Evolutionary conservation across 257 asterid species (phyloP), one percentile per base, ranked within the genome.

Genomic region (Dorcoceras hygrometricum): DNA sequence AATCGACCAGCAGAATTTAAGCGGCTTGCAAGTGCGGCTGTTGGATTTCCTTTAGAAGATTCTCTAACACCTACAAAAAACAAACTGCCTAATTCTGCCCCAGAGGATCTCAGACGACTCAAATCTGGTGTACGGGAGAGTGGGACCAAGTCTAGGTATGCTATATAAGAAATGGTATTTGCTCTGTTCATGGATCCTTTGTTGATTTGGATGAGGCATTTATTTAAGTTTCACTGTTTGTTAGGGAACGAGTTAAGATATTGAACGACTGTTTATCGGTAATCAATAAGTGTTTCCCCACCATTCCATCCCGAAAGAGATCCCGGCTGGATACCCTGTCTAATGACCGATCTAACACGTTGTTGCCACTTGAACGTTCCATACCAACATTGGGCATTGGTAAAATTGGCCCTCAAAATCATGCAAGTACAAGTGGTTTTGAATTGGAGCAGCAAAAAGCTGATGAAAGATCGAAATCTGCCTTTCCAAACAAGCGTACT

Each of bases 231-330:
- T 55, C 74, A 72, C 57, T 59, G 60, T 62, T 36, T 82, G 68
- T 59, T 80, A 92, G 98, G 95, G 96, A 89, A 76, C 98, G 98
- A 9, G 83, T 78, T 76, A 89, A 87, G 90, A 82, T 82, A 77
- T 78, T 92, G 80, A 87, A 73, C 63, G 96, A 87, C 79, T 86
- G 95, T 73, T 78, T 84, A 70, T 89, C 98, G 64, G 90, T 84
- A 71, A 66, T 89, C 83, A 84, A 86, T 83, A 89, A 92, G 72
- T 86, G 88, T 68, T 89, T 92, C 82, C 96, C 98, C 2, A 67
- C 86, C 70, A 74, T 84, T 61, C 90, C 96, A 20, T 86, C 89
- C 74, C 80, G 85, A 87, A 92, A 87, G 82, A 84, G 96, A 80
- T 91, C 96, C 55, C 92, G 95, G 68, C 69, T 86, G 60, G 98